Conservation (phyloP, 2,329 filamentous ascomycete species). For the Colletotrichum aenigma region DNA sequence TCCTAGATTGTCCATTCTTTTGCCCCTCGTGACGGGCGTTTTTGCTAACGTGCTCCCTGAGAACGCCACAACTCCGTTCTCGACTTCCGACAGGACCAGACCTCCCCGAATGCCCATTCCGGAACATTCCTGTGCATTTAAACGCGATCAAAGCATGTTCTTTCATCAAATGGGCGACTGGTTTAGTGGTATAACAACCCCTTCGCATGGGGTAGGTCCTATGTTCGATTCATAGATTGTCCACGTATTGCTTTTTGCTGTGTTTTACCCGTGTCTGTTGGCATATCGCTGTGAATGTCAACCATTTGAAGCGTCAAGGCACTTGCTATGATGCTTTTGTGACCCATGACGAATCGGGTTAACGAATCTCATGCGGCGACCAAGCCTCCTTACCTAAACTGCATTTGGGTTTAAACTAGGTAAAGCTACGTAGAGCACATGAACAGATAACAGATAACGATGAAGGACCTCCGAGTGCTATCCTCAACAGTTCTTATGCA, state of each 20-base stretch:
- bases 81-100: not conserved
- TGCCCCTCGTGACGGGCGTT: not conserved
- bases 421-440: too few species aligned
- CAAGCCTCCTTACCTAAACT: too few species aligned
- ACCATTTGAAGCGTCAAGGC: not conserved
- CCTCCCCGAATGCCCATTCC: not conserved
- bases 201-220: not conserved
- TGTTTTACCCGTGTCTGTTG: not conserved
- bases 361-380: too few species aligned
- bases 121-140: not conserved
- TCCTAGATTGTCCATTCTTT: not conserved
- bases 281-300: too few species aligned
- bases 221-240: not conserved
- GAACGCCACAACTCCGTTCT: not conserved
- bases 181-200: not conserved
- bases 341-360: too few species aligned
- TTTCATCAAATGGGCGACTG: not conserved
- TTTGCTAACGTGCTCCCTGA: not conserved
- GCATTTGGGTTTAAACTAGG: too few species aligned
- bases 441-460: too few species aligned
- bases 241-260: not conserved
- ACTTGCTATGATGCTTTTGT: not conserved
- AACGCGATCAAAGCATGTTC: too few species aligned
- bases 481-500: too few species aligned
- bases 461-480: too few species aligned